Conservation (phyloP, 1,284 basidiomycete genomes). For the Irpex sp. region DNA sequence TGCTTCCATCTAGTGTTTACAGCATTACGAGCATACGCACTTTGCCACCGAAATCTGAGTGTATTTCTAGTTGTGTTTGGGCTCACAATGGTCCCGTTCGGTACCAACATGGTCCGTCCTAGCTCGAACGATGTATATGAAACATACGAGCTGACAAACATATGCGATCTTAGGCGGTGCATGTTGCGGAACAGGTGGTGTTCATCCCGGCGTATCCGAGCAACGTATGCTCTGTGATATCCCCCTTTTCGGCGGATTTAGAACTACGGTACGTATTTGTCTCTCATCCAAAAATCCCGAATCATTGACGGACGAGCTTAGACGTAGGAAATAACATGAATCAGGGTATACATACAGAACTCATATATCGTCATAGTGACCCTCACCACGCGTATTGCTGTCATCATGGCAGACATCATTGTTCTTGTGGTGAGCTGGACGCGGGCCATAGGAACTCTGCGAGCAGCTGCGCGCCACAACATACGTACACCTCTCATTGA, state of each 20-base stretch:
- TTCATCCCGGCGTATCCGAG: background rate
- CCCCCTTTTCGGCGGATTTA: background rate
- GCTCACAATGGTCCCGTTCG: background rate
- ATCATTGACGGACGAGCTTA: background rate
- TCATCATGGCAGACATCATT: background rate
- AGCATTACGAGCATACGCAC: background rate
- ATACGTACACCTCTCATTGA: background rate
- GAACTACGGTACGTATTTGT: background rate
- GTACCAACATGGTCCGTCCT: background rate
- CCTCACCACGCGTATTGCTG: background rate
- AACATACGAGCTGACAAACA: too few species aligned
- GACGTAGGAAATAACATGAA: background rate
- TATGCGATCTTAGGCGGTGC: background rate
- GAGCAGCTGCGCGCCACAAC: background rate
- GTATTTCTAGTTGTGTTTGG: background rate
- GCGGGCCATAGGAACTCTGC: background rate
- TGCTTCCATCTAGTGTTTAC: background rate
- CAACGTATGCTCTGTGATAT: background rate
- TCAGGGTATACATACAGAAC: background rate
- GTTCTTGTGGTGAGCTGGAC: background rate
- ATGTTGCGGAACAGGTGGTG: background rate
- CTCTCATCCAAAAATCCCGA: background rate
- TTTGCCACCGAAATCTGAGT: background rate
- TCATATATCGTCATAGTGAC: background rate
- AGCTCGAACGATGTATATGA: too few species aligned